A percentile compares a stretch with the other conserved stretches of the same genome.
Evolutionary conservation across 2,329 filamentous ascomycete genomes (phyloP).

Genomic region (Byssochlamys sp.): DNA sequence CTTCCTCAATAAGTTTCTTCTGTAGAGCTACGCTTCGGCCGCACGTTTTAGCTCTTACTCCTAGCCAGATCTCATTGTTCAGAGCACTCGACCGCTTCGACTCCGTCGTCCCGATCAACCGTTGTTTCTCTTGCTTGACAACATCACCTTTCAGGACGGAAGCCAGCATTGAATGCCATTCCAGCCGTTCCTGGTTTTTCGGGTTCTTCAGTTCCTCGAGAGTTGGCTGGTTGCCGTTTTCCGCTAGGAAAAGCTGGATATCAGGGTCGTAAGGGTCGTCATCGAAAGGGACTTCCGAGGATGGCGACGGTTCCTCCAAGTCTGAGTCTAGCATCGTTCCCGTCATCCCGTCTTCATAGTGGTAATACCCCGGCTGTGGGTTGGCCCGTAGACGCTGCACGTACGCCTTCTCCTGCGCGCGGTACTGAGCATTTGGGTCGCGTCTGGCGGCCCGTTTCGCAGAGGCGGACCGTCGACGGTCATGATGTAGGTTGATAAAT

Average conservation of each 20-base stretch:
- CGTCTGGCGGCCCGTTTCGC: slow-evolving; percentile 44
- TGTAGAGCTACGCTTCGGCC: slow-evolving; percentile 78
- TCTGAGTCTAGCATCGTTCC: slow-evolving; percentile 69
- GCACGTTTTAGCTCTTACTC: slow-evolving; percentile 71
- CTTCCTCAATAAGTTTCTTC: slow-evolving; percentile 77
- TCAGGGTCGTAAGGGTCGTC: slow-evolving; percentile 80
- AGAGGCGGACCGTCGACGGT: slow-evolving; percentile 49
- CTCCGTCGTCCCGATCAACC: slow-evolving; percentile 71
- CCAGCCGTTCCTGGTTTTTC: slow-evolving; percentile 75
- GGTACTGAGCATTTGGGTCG: slow-evolving; percentile 63
- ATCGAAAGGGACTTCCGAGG: slow-evolving; percentile 72
- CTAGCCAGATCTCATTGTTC: slow-evolving; percentile 73
- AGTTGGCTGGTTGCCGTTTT: slow-evolving; percentile 78
- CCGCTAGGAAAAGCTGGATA: slow-evolving; percentile 82
- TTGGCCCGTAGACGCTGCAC: slow-evolving; percentile 83
- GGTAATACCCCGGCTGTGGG: slow-evolving; percentile 60
- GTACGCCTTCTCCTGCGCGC: slow-evolving; percentile 87
- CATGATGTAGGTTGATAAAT: slow-evolving; percentile 37
- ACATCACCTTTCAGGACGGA: slow-evolving; percentile 94
- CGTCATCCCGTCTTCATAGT: slow-evolving; percentile 48
- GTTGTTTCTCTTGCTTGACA: slow-evolving; percentile 94
- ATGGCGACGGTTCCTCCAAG: slow-evolving; percentile 81
- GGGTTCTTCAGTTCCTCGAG: slow-evolving; percentile 83
- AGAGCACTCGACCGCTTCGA: slow-evolving; percentile 61
- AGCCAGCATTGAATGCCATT: slow-evolving; percentile 97